Percentiles rank a stretch among this genome's conserved stretches.
Evolutionary conservation across 768 basidiomycete genomes (phyloP).

Genomic region (Termitomyces sp.): DNA sequence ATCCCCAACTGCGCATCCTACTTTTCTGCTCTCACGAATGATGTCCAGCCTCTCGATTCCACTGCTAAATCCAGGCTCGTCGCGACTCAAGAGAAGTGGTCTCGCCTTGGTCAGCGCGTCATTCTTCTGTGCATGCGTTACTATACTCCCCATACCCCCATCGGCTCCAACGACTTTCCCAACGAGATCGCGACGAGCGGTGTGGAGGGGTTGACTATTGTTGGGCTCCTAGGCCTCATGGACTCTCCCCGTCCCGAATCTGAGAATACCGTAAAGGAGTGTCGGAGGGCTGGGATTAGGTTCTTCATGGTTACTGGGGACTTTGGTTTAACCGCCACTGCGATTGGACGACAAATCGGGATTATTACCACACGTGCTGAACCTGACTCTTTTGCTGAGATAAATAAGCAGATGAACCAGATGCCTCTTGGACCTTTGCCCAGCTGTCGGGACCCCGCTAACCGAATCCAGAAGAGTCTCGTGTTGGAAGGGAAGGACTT

Average conservation of each 20-base stretch:
- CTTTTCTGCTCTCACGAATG: constrained; percentile 2
- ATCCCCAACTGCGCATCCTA: constrained; percentile 32
- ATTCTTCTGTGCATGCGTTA: constrained; percentile 38
- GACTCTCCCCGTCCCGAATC: constrained; percentile 53
- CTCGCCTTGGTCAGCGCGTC: constrained; percentile 50
- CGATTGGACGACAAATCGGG: constrained; percentile 43
- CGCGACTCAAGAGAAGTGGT: constrained; percentile 35
- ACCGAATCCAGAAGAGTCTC: constrained; percentile 29
- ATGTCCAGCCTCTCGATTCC: constrained; percentile 22
- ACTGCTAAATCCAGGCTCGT: constrained; percentile 15
- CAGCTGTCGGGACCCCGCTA: constrained; percentile 17
- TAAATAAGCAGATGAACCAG: constrained; percentile 1
- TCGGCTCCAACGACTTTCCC: constrained; percentile 15
- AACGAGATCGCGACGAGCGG: constrained; percentile 35
- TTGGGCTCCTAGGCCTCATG: constrained; percentile 50
- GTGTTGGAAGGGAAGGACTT: constrained; percentile 43
- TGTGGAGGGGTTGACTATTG: constrained; percentile 36
- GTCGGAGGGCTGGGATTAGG: constrained; percentile 47
- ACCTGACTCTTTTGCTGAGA: constrained; percentile 4
- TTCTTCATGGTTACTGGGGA: constrained; percentile 59
- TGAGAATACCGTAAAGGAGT: constrained; percentile 39
- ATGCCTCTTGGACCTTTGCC: not conserved
- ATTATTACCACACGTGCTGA: constrained; percentile 33
- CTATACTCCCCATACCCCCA: constrained; percentile 16
- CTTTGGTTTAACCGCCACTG: constrained; percentile 46